These are phyloP conservation scores for Clarireedia monteithiana DNA, from an alignment of 2,329 filamentous ascomycete species.

Conservation along the genomic window DNA sequence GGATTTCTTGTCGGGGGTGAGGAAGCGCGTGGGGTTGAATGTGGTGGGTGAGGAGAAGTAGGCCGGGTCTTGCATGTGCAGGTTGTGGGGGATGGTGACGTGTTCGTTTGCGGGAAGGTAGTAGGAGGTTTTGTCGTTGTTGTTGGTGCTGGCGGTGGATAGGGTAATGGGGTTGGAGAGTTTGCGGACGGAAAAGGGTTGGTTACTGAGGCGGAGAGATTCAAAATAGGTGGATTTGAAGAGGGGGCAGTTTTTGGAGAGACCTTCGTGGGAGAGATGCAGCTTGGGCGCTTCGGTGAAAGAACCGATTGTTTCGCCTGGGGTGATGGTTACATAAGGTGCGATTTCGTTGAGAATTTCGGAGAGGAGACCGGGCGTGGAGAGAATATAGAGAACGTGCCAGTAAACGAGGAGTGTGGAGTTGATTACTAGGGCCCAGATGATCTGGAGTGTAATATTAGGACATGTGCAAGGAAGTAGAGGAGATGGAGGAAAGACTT, in stretches of 20 bases:
- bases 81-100: slow-evolving; percentile 36
- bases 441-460: slow-evolving; percentile 25
- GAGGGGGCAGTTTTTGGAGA: slow-evolving; percentile 37
- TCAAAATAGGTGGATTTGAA: slow-evolving; percentile 40
- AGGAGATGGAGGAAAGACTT: slow-evolving; percentile 1
- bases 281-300: slow-evolving; percentile 31
- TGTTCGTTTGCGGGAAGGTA: slow-evolving; percentile 34
- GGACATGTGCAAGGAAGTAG: background rate
- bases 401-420: slow-evolving; percentile 44
- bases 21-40: slow-evolving; percentile 38
- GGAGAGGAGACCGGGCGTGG: slow-evolving; percentile 33
- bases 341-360: slow-evolving; percentile 38
- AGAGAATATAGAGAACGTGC: slow-evolving; percentile 39
- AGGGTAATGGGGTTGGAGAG: slow-evolving; percentile 32
- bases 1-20: slow-evolving; percentile 23
- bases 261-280: slow-evolving; percentile 32
- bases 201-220: slow-evolving; percentile 36
- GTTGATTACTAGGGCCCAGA: slow-evolving; percentile 49
- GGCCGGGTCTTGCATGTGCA: slow-evolving; percentile 35
- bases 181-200: slow-evolving; percentile 35
- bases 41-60: slow-evolving; percentile 33
- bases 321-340: slow-evolving; percentile 33
- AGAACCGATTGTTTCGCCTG: slow-evolving; percentile 24
- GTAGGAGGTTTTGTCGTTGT: slow-evolving; percentile 31
- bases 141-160: slow-evolving; percentile 10